Percentiles rank a stretch among this genome's conserved stretches.
Evolutionary conservation across 2,329 filamentous ascomycete genomes (phyloP).

Genomic region (Epichloe coenophiala): DNA sequence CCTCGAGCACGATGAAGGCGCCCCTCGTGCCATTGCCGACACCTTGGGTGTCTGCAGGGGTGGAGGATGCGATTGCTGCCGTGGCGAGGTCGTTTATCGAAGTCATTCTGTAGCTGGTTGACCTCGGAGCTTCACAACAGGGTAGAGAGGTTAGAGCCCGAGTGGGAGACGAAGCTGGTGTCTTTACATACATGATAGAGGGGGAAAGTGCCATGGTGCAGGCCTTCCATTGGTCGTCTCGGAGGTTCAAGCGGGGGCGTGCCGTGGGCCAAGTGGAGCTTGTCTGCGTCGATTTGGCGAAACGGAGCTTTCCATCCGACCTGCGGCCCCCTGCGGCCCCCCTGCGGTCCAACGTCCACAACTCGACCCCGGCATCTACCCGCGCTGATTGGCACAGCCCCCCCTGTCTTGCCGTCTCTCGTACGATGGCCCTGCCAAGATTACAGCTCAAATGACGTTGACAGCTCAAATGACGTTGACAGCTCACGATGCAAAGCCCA

Average conservation of each 20-base stretch:
- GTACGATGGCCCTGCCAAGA: slow-evolving; percentile 1
- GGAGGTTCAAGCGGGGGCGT: no score
- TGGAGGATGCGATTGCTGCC: slow-evolving; percentile 31
- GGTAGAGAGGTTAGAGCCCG: no score
- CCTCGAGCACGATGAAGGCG: slow-evolving; percentile 72
- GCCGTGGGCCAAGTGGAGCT: no score
- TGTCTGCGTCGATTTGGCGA: no score
- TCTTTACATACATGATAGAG: no score
- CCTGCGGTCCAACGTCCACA: background rate
- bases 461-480: background rate
- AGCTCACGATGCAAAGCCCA: background rate
- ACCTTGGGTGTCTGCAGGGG: background rate
- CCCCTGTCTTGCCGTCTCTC: background rate
- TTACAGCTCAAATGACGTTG: background rate
- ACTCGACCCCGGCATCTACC: background rate
- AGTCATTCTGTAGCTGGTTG: slow-evolving; percentile 18
- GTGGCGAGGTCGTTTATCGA: slow-evolving; percentile 37
- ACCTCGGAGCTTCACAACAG: no score
- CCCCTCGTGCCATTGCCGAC: slow-evolving; percentile 31
- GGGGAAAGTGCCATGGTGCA: no score
- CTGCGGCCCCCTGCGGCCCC: no score
- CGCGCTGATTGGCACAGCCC: background rate
- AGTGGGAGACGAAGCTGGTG: no score
- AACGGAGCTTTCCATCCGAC: background rate
- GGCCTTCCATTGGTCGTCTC: no score